A percentile compares a stretch with the other conserved stretches of the same genome.
These are phyloP conservation scores for Pythium grandisporangium DNA, from an alignment of 352 stramenopile species.

Conservation along the genomic window DNA sequence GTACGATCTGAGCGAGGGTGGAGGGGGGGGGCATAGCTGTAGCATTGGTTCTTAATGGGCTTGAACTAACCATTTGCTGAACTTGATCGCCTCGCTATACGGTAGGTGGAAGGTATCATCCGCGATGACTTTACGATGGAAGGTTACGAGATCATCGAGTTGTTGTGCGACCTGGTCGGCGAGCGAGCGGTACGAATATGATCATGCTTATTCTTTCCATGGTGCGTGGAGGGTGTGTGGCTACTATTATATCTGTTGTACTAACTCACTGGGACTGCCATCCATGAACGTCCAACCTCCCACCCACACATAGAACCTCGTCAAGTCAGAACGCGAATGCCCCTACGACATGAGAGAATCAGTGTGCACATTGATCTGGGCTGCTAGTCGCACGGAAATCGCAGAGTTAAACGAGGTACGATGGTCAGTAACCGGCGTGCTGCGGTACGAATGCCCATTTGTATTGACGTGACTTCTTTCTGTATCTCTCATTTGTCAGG, in stretches of 20 bases:
- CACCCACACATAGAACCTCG: conserved; percentile 82
- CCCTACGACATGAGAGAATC: conserved; percentile 90
- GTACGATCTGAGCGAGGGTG: conserved; percentile 30
- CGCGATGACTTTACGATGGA: conserved; percentile 94
- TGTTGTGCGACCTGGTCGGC: conserved; percentile 90
- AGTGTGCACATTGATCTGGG: conserved; percentile 93
- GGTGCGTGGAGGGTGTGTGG: too few species aligned
- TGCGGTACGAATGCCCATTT: too few species aligned
- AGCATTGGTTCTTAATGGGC: background rate
- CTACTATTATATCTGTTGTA: background rate
- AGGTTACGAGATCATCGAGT: conserved; percentile 93
- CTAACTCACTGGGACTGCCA: background rate
- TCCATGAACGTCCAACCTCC: too few species aligned
- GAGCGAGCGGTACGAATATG: conserved; percentile 72
- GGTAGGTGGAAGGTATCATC: conserved; percentile 89
- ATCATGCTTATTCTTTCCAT: background rate
- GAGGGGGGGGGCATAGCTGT: background rate
- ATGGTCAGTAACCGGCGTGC: background rate
- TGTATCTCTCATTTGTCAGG: conserved; percentile 13
- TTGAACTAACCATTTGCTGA: too few species aligned
- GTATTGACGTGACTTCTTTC: too few species aligned
- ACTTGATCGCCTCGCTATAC: too few species aligned
- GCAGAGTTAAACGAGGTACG: conserved; percentile 85
- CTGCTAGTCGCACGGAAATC: conserved; percentile 86
- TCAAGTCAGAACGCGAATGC: conserved; percentile 88